Base-by-base conservation (phyloP, 495 filamentous ascomycete genomes). In the Aspergillus indologenus region DNA sequence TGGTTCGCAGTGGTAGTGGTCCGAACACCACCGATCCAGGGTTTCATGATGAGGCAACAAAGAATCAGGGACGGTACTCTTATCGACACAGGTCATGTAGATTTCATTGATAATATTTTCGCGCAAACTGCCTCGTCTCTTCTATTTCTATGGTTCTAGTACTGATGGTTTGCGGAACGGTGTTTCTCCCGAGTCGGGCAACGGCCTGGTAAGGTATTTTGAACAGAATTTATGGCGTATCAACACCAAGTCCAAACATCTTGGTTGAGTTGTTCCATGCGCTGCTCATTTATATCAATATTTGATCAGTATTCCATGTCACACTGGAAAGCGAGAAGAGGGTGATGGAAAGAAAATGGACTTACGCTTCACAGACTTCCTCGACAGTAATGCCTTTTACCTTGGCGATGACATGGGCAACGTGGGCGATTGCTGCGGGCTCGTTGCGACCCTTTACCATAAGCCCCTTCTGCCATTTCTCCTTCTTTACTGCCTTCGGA, bases 381-480 rank as follows among this genome's bases (percentile, higher is more conserved):
- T 92, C 85, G 7, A 92, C 79, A 1, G 78, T 66, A 8, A 96
- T 74, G 0, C 85, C 92, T 72, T 96, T 96, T 42, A 96, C 85
- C 24, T 75, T 83, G 18, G 94, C 93, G 60, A 98, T 85, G 53
- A 90, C 90, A 68, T 86, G 83, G 14, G 90, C 94, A n/a, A 98
- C 90, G 43, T 85, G 85, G 53, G 84, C 79, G 58, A 97, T 96
- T 45, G 84, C 85, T 65, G 85, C 88, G 22, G 91, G 89, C 73
- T 98, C 94, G 70, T 97, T 98, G 20, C 94, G 81, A 1, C 93
- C 90, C 74, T 96, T 97, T 19, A 97, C 83, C 85, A 96, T 89
- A 5, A 72, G 71, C 0, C 90, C 92, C 67, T 90, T 83, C 45
- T 82, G 81, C 84, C 89, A 98, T 71, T 87, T 96, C 72, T 98